Conservation (phyloP, 768 basidiomycete genomes). For the Hemileccinum rubropunctum region DNA sequence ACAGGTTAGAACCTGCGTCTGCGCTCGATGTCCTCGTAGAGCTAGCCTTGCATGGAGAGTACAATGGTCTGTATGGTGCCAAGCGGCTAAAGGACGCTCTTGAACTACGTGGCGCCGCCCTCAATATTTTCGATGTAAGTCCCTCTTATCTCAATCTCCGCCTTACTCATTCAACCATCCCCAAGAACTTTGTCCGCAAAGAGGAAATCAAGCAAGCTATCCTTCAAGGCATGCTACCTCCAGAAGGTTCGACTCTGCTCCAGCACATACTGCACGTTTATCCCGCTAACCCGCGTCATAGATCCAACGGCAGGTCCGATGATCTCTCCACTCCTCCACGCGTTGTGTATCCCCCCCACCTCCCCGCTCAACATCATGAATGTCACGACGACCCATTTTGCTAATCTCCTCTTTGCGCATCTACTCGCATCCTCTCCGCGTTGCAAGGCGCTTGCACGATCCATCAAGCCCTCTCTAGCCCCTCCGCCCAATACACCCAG, state of each 20-base stretch:
- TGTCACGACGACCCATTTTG: constrained; percentile 67
- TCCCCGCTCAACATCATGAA: constrained; percentile 55
- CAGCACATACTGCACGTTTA: neutral
- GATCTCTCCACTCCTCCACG: constrained; percentile 65
- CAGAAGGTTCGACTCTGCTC: constrained; percentile 39
- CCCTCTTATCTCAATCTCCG: neutral
- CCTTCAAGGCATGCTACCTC: constrained; percentile 68
- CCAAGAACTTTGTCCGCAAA: constrained; percentile 71
- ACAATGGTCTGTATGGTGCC: constrained; percentile 61
- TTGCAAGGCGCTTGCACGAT: constrained; percentile 61
- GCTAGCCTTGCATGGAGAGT: constrained; percentile 84
- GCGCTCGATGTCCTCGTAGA: constrained; percentile 83
- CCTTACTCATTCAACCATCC: neutral
- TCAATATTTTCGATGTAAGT: constrained; percentile 79
- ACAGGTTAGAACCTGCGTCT: constrained; percentile 75
- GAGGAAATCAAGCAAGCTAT: constrained; percentile 70
- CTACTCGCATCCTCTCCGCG: constrained; percentile 67
- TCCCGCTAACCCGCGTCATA: constrained; percentile 6
- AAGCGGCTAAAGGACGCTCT: constrained; percentile 63
- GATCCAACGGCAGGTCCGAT: constrained; percentile 38
- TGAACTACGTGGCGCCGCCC: constrained; percentile 74
- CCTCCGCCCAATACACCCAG: constrained; percentile 29
- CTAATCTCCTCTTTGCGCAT: constrained; percentile 76
- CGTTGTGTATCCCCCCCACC: constrained; percentile 61
- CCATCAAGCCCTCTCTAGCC: constrained; percentile 53